phyloP scores from a whole-genome alignment of 2,329 filamentous ascomycete species.

The Alternaria brassicae region DNA sequence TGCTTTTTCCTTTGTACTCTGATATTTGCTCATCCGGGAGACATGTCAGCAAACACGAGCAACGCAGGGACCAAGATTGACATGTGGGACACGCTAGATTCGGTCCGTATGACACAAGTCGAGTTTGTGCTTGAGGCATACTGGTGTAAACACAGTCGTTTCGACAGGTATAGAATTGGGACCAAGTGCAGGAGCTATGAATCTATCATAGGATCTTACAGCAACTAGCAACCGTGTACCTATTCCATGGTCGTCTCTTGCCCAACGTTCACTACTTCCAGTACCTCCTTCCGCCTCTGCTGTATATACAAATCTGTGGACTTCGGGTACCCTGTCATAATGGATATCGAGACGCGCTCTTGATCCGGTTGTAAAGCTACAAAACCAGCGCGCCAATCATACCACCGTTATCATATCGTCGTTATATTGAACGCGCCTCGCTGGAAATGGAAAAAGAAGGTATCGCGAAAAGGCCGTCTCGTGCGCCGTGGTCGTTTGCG shows the following conservation, averaged over 20 bases:
- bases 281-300: slow-evolving; percentile 27
- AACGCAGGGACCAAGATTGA: slow-evolving; percentile 4
- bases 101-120: slow-evolving; percentile 4
- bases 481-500: slow-evolving; percentile 16
- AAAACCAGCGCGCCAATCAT: slow-evolving; percentile 32
- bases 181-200: neutral
- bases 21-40: neutral
- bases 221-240: slow-evolving; percentile 6
- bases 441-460: slow-evolving; percentile 45
- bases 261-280: slow-evolving; percentile 2
- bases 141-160: neutral
- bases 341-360: slow-evolving; percentile 26
- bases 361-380: slow-evolving; percentile 28
- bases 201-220: neutral
- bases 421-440: slow-evolving; percentile 45
- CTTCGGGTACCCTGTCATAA: slow-evolving; percentile 24
- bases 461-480: slow-evolving; percentile 27
- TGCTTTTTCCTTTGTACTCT: neutral
- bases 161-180: neutral
- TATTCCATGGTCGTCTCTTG: slow-evolving; percentile 3
- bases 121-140: neutral
- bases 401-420: slow-evolving; percentile 49
- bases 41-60: neutral
- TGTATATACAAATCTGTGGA: slow-evolving; percentile 44
- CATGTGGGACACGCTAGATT: neutral